These are phyloP conservation scores for Actinomucor elegans DNA, from an alignment of 371 early-diverging fungal species.

Conservation along the genomic window DNA sequence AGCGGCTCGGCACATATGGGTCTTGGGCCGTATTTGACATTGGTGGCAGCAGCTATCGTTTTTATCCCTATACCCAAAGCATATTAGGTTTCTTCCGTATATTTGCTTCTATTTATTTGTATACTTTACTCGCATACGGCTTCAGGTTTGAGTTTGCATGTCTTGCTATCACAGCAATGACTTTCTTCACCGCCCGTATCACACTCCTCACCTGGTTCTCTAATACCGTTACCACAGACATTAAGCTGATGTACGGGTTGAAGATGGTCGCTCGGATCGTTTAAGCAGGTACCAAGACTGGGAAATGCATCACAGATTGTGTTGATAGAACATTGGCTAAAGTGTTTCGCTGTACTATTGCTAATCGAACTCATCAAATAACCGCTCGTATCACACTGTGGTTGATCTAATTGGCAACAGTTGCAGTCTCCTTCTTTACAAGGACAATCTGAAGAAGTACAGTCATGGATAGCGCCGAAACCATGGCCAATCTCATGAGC, in stretches of 20 bases:
- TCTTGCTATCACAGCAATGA: slow-evolving; percentile 79
- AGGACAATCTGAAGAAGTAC: slow-evolving; percentile 59
- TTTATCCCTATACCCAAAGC: slow-evolving; percentile 52
- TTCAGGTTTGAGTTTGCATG: slow-evolving; percentile 77
- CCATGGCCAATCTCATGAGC: slow-evolving; percentile 96
- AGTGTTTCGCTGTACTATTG: slow-evolving; percentile 63
- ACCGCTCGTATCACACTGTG: slow-evolving; percentile 76
- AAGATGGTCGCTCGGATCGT: slow-evolving; percentile 49
- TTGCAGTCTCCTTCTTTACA: slow-evolving; percentile 45
- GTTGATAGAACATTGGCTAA: slow-evolving; percentile 80
- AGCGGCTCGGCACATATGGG: slow-evolving; percentile 72
- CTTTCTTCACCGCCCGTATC: slow-evolving; percentile 84
- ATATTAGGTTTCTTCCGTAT: too few species aligned
- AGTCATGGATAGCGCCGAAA: slow-evolving; percentile 80
- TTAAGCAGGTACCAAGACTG: slow-evolving; percentile 57
- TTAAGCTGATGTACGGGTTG: slow-evolving; percentile 31
- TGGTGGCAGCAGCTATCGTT: slow-evolving; percentile 83
- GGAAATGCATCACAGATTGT: slow-evolving; percentile 65
- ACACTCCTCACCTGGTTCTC: slow-evolving; percentile 90
- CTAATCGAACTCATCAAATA: slow-evolving; percentile 88
- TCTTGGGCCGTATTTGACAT: slow-evolving; percentile 68
- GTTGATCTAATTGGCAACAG: slow-evolving; percentile 71
- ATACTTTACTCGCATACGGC: slow-evolving; percentile 80
- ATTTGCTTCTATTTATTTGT: too few species aligned
- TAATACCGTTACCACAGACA: slow-evolving; percentile 94